phyloP scores from a whole-genome alignment of 768 basidiomycete genomes.

The Leccinum broughii region DNA sequence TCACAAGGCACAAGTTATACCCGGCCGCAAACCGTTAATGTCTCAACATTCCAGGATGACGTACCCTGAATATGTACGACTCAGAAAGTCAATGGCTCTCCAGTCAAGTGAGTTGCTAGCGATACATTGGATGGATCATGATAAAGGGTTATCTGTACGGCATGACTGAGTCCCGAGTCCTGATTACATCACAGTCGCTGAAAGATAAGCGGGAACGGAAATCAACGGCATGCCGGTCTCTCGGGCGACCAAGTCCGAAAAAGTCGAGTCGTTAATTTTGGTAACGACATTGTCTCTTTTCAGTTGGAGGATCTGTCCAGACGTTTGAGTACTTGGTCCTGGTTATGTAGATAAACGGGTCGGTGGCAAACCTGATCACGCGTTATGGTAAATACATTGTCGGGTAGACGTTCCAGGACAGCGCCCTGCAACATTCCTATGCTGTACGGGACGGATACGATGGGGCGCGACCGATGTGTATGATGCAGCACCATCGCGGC shows the following conservation, averaged over 20 bases:
- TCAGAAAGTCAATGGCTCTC: no score
- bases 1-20: no score
- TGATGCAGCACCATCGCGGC: conserved; percentile 64
- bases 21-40: no score
- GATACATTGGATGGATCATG: no score
- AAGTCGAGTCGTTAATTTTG: conserved; percentile 28
- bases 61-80: no score
- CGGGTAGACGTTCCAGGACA: conserved; percentile 62
- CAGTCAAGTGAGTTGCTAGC: no score
- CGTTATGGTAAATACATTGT: conserved; percentile 67
- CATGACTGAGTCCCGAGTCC: no score
- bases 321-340: background rate
- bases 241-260: conserved; percentile 38
- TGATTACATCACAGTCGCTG: background rate
- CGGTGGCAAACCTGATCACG: conserved; percentile 54
- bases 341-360: background rate
- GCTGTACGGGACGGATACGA: conserved; percentile 63
- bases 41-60: no score
- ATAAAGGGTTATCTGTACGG: no score
- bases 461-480: conserved; percentile 51
- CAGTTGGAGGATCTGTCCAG: conserved; percentile 59
- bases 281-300: conserved; percentile 57
- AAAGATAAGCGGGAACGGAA: conserved; percentile 55
- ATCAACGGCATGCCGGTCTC: conserved; percentile 41
- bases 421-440: conserved; percentile 66